These are phyloP conservation scores for Fraxinus paxiana DNA, from an alignment of 305 asterid species.

Conservation along the genomic window DNA sequence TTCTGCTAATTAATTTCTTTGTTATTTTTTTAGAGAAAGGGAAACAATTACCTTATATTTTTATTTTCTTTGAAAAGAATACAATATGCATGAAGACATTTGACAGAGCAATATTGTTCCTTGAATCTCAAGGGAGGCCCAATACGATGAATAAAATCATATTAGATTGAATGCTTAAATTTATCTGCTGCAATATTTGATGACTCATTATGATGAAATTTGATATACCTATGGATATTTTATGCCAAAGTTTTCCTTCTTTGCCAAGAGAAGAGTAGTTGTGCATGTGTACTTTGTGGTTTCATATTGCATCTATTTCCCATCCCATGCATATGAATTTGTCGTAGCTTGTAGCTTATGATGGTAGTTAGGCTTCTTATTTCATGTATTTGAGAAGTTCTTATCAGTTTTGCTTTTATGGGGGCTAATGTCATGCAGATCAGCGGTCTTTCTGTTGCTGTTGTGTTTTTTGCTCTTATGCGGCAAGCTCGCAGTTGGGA, in stretches of 20 bases:
- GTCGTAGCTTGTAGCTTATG: background rate
- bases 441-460: slow-evolving; percentile 73
- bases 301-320: background rate
- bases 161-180: slow-evolving; percentile 7
- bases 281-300: background rate
- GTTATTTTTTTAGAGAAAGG: background rate
- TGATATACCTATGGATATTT: background rate
- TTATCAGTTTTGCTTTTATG: slow-evolving; percentile 32
- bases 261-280: background rate
- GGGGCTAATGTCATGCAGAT: slow-evolving; percentile 58
- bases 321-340: background rate
- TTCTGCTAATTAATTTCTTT: background rate
- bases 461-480: slow-evolving; percentile 83
- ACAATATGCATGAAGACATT: background rate
- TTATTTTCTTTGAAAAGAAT: background rate
- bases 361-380: slow-evolving; percentile 12
- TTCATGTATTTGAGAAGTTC: slow-evolving; percentile 15
- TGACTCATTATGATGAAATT: background rate
- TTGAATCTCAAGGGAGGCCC: background rate
- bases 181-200: background rate
- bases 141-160: background rate
- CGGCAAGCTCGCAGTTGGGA: slow-evolving; percentile 93
- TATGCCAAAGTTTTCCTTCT: background rate
- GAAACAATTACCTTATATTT: background rate
- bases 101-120: slow-evolving; percentile 8